Percentiles rank a stretch among this genome's conserved stretches.
phyloP scores from a whole-genome alignment of 345 rosid species.

The Melaleuca alternifolia region DNA sequence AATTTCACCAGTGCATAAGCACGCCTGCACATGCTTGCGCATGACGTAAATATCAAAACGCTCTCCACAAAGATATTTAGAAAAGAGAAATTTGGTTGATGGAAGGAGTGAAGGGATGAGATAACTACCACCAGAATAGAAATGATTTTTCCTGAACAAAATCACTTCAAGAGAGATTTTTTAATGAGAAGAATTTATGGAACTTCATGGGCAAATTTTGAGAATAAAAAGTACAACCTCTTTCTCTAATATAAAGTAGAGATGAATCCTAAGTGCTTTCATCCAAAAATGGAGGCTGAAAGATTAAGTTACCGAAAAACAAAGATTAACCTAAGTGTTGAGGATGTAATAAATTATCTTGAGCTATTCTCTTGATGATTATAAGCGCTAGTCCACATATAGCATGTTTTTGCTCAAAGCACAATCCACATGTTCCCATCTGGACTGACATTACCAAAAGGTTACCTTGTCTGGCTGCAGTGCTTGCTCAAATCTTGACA shows the following conservation, averaged over 20 bases:
- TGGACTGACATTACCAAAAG: neutral
- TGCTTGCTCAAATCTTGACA: slow-evolving; percentile 77
- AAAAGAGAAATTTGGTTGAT: neutral
- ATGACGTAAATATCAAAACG: neutral
- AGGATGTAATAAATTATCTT: neutral
- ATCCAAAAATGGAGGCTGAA: neutral
- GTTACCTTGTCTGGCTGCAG: slow-evolving; percentile 54
- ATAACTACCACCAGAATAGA: neutral
- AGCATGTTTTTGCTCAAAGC: neutral
- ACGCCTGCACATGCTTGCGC: neutral
- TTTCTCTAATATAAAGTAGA: neutral
- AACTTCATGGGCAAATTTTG: neutral
- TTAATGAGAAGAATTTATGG: neutral
- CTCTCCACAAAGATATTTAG: neutral
- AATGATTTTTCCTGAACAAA: neutral
- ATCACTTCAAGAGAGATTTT: neutral
- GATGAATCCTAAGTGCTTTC: neutral
- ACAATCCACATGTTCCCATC: neutral
- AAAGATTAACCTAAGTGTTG: neutral
- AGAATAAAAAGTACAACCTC: neutral
- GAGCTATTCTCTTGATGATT: neutral
- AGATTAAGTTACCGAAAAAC: neutral
- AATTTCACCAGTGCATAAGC: neutral
- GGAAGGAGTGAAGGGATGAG: neutral
- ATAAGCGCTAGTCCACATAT: neutral